Percentiles rank a stretch among this genome's conserved stretches.
These are phyloP conservation scores for Mycena vitilis DNA, from an alignment of 768 basidiomycete species.

Conservation along the genomic window DNA sequence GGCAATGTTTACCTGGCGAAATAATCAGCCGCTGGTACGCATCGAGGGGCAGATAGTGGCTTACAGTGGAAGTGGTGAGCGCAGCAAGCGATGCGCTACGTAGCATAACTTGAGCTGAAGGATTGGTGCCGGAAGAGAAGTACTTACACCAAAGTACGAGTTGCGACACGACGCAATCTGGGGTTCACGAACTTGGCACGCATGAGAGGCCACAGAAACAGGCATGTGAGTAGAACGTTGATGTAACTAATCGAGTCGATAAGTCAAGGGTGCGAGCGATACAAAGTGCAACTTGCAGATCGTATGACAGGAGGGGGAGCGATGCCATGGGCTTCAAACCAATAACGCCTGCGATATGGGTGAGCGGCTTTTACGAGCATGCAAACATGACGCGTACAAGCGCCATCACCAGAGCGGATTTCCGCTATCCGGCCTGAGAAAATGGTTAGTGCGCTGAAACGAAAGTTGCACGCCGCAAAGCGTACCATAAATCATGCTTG, in stretches of 20 bases:
- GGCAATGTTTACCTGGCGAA: slow-evolving; percentile 51
- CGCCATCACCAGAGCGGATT: slow-evolving; percentile 46
- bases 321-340: slow-evolving; percentile 58
- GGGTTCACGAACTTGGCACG: slow-evolving; percentile 44
- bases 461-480: background rate
- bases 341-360: slow-evolving; percentile 44
- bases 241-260: slow-evolving; percentile 29
- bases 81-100: slow-evolving; percentile 57
- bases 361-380: background rate
- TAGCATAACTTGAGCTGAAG: too few relatives aligned
- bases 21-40: background rate
- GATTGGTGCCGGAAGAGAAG: background rate
- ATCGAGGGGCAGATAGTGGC: slow-evolving; percentile 4
- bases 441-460: background rate
- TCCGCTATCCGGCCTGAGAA: slow-evolving; percentile 50
- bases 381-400: slow-evolving; percentile 41
- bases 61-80: slow-evolving; percentile 60
- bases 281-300: slow-evolving; percentile 50
- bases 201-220: slow-evolving; percentile 61
- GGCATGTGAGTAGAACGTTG: slow-evolving; percentile 51
- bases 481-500: slow-evolving; percentile 53
- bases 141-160: slow-evolving; percentile 54
- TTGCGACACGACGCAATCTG: slow-evolving; percentile 50
- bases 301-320: slow-evolving; percentile 58
- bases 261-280: background rate